Percentiles rank a stretch among this genome's conserved stretches.
Conservation (phyloP, 1,139 yeast species). For the Taphrina communis region DNA sequence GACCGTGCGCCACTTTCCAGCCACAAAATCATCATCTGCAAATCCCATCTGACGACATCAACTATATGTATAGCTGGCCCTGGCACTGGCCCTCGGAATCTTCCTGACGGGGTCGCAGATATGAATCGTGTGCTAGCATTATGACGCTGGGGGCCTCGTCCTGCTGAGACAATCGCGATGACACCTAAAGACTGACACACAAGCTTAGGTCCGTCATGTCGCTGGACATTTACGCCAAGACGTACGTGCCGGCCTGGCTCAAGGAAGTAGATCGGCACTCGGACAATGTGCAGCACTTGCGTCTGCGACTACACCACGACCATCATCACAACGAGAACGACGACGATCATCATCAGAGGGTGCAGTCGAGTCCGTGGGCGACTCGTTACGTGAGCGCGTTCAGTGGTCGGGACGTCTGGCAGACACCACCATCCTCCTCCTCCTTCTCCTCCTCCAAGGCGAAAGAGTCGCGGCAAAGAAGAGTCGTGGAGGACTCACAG, state of each 20-base stretch:
- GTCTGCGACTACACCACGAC: constrained; percentile 4
- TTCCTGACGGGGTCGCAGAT: too few species aligned
- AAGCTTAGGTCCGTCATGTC: background rate
- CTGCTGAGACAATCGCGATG: background rate
- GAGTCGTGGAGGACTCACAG: background rate
- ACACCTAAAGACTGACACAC: background rate
- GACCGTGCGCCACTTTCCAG: too few species aligned
- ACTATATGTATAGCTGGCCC: too few species aligned
- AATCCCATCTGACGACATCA: too few species aligned
- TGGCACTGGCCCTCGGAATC: too few species aligned
- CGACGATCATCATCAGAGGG: background rate
- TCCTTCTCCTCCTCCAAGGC: background rate
- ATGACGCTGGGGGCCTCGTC: too few species aligned
- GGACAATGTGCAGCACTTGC: constrained; percentile 5
- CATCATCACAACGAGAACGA: too few species aligned
- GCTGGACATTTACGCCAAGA: constrained; percentile 42
- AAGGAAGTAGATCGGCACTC: constrained; percentile 40
- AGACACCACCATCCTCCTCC: background rate
- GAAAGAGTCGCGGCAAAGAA: too few species aligned
- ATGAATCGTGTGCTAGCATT: too few species aligned
- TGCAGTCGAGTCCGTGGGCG: background rate
- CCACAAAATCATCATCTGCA: too few species aligned
- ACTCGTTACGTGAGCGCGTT: constrained; percentile 39
- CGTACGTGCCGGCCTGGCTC: constrained; percentile 44
- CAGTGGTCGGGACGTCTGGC: constrained; percentile 40